phyloP scores from a whole-genome alignment of 2,329 filamentous ascomycete species.

The Cercospora citrullina region DNA sequence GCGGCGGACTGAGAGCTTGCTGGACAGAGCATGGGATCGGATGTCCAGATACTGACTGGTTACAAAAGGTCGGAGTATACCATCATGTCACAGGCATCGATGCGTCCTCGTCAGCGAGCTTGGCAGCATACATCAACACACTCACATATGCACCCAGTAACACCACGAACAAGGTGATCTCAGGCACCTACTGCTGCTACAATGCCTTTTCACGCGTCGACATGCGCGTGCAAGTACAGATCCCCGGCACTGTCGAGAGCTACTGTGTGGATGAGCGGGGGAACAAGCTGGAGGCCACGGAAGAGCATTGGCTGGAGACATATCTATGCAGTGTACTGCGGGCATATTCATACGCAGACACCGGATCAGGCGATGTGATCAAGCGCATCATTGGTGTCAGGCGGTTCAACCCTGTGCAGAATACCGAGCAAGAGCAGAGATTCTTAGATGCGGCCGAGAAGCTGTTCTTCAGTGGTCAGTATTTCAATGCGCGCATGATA shows the following conservation, averaged over 20 bases:
- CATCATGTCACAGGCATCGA: conserved; percentile 98
- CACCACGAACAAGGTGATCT: conserved; percentile 84
- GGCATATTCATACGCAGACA: conserved; percentile 94
- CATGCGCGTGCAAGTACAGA: conserved; percentile 97
- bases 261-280: conserved; percentile 97
- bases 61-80: conserved; percentile 76
- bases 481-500: neutral
- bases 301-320: conserved; percentile 94
- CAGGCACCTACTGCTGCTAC: conserved; percentile 96
- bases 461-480: conserved; percentile 83
- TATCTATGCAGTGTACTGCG: conserved; percentile 93
- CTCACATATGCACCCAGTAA: conserved; percentile 86
- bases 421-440: conserved; percentile 95
- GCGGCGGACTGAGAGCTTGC: neutral
- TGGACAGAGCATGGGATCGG: neutral
- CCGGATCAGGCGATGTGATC: conserved; percentile 90
- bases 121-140: conserved; percentile 98
- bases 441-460: conserved; percentile 93
- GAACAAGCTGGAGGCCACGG: conserved; percentile 88
- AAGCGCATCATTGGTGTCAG: conserved; percentile 97
- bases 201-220: conserved; percentile 98
- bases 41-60: neutral
- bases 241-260: conserved; percentile 92
- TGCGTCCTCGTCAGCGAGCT: conserved; percentile 92
- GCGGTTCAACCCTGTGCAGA: conserved; percentile 95